Evolutionary conservation across 345 rosid species (phyloP).

Genomic region (Adansonia digitata): DNA sequence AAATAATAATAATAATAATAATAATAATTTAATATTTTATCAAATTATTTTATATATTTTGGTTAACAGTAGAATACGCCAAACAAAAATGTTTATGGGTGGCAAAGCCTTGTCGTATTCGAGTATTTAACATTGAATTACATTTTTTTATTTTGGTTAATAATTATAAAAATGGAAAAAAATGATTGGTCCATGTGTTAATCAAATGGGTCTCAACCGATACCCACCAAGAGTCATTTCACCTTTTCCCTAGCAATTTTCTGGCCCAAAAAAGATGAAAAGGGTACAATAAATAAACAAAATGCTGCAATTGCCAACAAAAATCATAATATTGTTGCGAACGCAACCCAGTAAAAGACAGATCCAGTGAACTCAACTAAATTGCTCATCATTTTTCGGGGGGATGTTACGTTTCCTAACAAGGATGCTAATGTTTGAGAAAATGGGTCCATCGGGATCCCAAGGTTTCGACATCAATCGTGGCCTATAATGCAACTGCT

Average conservation of each 20-base stretch:
- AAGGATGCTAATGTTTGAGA: neutral
- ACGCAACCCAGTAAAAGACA: neutral
- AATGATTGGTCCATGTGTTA: neutral
- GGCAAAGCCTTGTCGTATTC: no score
- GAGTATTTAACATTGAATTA: no score
- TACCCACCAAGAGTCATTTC: neutral
- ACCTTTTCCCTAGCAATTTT: neutral
- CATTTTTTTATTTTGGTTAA: no score
- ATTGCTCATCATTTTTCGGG: neutral
- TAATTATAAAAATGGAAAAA: no score
- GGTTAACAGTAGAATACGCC: no score
- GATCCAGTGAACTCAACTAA: neutral
- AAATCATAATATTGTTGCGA: neutral
- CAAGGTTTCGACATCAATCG: neutral
- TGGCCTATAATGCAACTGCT: neutral
- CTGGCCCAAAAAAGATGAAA: neutral
- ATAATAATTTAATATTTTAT: no score
- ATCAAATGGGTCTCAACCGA: neutral
- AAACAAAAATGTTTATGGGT: no score
- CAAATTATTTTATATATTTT: no score
- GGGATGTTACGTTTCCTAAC: neutral
- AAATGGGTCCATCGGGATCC: constrained; percentile 6
- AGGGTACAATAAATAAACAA: neutral
- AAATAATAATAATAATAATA: no score
- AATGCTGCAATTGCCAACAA: neutral